Conservation (phyloP, 805 yeast species). For the Metschnikowia gelsemii region DNA sequence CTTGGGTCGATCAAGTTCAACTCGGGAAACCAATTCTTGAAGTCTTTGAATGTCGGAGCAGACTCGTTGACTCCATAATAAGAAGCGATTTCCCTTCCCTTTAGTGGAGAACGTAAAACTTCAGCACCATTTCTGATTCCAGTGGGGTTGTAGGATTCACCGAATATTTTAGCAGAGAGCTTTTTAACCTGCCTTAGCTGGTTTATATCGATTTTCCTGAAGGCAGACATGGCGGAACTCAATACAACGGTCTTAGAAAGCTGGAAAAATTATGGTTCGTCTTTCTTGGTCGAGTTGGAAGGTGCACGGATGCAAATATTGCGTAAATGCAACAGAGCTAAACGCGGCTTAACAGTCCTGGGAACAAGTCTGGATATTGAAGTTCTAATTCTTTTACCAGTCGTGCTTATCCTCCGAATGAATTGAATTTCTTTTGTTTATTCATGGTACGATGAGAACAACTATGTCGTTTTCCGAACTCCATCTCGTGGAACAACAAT, state of each 20-base stretch:
- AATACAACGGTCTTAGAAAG: neutral
- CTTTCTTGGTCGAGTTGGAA: neutral
- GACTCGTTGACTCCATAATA: conserved; percentile 73
- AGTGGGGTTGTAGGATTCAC: conserved; percentile 67
- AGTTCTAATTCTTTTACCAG: too few species aligned
- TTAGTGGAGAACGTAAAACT: conserved; percentile 62
- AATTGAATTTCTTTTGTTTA: too few species aligned
- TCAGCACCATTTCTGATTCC: conserved; percentile 70
- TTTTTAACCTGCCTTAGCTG: conserved; percentile 59
- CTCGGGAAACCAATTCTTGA: conserved; percentile 53
- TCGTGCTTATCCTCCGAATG: too few species aligned
- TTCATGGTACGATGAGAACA: too few species aligned
- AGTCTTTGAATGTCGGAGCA: conserved; percentile 60
- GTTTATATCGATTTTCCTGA: conserved; percentile 37
- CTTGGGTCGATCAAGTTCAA: conserved; percentile 60
- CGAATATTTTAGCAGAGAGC: conserved; percentile 64
- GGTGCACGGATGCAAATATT: conserved; percentile 10
- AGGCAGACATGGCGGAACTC: conserved; percentile 12
- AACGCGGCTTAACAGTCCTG: too few species aligned
- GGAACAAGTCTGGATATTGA: too few species aligned
- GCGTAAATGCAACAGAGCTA: too few species aligned
- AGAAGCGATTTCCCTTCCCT: conserved; percentile 66
- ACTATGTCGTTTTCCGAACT: too few species aligned
- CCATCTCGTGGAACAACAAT: too few species aligned
- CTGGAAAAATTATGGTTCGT: conserved; percentile 5